phyloP scores from a whole-genome alignment of 1,139 yeast genomes.

The Suhomyces anneliseae region DNA sequence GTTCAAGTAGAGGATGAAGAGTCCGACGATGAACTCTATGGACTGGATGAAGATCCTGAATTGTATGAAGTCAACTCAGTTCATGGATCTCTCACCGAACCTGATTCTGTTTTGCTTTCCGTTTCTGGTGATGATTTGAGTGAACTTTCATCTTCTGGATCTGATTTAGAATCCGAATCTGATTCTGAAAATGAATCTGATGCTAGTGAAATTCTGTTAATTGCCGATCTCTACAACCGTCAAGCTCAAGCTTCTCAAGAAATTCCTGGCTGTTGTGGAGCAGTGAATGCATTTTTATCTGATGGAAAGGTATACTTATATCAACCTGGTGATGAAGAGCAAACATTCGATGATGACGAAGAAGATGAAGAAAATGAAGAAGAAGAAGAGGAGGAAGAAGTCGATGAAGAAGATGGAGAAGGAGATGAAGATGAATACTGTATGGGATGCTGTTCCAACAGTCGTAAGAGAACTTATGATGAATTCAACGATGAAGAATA shows the following conservation, averaged over 20 bases:
- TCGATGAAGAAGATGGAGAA: not conserved
- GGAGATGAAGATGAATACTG: too few relatives aligned
- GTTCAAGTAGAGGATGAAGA: not conserved
- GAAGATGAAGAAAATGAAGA: not conserved
- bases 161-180: constrained; percentile 3
- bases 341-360: not conserved
- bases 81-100: not conserved
- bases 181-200: constrained; percentile 4
- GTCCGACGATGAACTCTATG: not conserved
- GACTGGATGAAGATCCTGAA: not conserved
- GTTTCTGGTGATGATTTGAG: not conserved
- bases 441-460: not conserved
- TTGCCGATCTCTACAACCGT: not conserved
- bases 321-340: not conserved
- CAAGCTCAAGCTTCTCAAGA: not conserved
- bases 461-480: constrained; percentile 14
- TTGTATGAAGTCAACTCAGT: not conserved
- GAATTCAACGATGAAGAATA: constrained; percentile 7
- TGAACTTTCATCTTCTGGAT: not conserved
- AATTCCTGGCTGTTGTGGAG: too few relatives aligned
- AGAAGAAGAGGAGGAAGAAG: not conserved
- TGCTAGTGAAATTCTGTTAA: not conserved
- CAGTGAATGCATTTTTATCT: not conserved
- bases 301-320: not conserved
- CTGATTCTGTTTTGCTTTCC: not conserved